A percentile compares a stretch with the other conserved stretches of the same genome.
Conservation (phyloP, 2,329 filamentous ascomycete species). For the Helotiales sp. region DNA sequence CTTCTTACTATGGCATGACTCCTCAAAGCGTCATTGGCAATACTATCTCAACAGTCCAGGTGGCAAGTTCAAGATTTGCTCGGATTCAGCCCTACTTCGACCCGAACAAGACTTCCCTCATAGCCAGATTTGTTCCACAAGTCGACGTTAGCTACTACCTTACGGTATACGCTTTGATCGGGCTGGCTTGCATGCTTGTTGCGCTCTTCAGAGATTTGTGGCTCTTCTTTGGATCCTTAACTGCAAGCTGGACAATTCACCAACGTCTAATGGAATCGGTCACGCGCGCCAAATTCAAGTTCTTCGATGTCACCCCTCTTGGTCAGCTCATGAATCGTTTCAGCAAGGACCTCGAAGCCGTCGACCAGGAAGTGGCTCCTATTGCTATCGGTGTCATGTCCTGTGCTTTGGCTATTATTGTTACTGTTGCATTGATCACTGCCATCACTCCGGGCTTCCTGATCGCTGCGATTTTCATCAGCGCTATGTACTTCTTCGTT, state of each 20-base stretch:
- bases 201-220: conserved; percentile 83
- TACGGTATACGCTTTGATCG: conserved; percentile 77
- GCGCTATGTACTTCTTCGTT: conserved; percentile 76
- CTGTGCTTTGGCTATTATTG: conserved; percentile 67
- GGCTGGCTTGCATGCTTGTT: conserved; percentile 73
- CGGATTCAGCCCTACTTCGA: conserved; percentile 35
- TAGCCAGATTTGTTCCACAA: conserved; percentile 40
- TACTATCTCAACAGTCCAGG: conserved; percentile 28
- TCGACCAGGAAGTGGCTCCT: conserved; percentile 94
- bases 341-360: conserved; percentile 92
- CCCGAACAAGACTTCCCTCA: conserved; percentile 32
- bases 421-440: conserved; percentile 85
- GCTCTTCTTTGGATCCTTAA: conserved; percentile 88
- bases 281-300: conserved; percentile 89
- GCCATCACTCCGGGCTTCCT: conserved; percentile 89
- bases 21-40: conserved; percentile 30
- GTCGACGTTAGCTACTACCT: conserved; percentile 87
- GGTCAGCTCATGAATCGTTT: conserved; percentile 98
- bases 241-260: conserved; percentile 84
- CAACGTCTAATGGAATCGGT: conserved; percentile 74
- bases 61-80: conserved; percentile 27
- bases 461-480: conserved; percentile 83
- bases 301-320: conserved; percentile 94
- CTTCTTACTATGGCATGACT: conserved; percentile 17
- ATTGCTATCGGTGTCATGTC: conserved; percentile 76